Conservation (phyloP, 257 asterid species). For the Haberlea rhodopensis region DNA sequence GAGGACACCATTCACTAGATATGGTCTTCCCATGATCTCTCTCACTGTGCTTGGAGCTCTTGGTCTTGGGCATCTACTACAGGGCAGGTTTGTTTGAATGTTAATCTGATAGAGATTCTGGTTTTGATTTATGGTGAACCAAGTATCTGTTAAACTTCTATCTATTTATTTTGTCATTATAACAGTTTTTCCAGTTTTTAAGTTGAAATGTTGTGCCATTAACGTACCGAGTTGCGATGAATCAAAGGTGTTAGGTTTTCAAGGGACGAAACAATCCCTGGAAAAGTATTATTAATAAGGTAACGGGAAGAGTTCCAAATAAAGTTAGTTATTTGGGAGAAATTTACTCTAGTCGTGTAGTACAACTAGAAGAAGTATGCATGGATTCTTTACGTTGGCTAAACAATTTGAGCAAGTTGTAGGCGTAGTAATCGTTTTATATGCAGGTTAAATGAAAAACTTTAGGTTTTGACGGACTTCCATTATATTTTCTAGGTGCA, state of each 20-base stretch:
- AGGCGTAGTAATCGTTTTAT: background rate
- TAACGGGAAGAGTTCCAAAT: too few relatives aligned
- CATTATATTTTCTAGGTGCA: background rate
- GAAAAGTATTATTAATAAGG: background rate
- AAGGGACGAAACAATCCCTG: background rate
- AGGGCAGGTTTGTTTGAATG: slow-evolving; percentile 69
- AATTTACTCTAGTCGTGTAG: too few relatives aligned
- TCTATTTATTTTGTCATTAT: too few relatives aligned
- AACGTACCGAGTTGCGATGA: background rate
- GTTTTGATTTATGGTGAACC: background rate
- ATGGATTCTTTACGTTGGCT: background rate
- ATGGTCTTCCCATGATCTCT: slow-evolving; percentile 94
- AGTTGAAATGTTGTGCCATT: too few relatives aligned
- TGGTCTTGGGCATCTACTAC: slow-evolving; percentile 91
- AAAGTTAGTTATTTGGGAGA: too few relatives aligned
- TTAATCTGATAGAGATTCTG: background rate
- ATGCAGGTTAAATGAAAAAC: background rate
- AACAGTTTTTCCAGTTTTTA: too few relatives aligned
- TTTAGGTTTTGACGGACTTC: background rate
- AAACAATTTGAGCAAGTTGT: background rate
- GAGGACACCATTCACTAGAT: slow-evolving; percentile 72
- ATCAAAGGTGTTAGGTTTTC: background rate
- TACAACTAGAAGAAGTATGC: too few relatives aligned
- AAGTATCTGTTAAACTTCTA: background rate
- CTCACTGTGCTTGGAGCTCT: slow-evolving; percentile 84